Evolutionary conservation across 495 filamentous ascomycete genomes (phyloP), one percentile per base, ranked within the genome.

Genomic region (Paragyromitra xinjiangensis): DNA sequence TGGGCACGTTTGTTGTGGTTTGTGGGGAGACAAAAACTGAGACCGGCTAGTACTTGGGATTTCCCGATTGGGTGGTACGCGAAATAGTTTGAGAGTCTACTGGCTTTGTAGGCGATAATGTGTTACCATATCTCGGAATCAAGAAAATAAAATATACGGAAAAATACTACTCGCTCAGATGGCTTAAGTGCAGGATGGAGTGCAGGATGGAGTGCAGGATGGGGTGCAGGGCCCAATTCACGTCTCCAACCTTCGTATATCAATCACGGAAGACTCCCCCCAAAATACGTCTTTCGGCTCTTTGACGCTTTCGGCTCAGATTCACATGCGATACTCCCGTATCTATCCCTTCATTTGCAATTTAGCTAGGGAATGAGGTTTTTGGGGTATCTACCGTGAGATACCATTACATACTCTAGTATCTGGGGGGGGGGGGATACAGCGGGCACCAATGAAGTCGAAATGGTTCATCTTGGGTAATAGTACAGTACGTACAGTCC

Each of bases 141-240:
- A 62, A 67, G 51, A 50, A 59, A 67, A 58, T 56, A 58, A 67
- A 67, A 58, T 71, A 71, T 55, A 50, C 16, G 44, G 24, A 55
- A 71, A 45, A 56, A 53, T 39, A 0, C 34, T 55, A 48, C 50
- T 59, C 22, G 26, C 24, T 58, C 40, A 48, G 9, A 40, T 26
- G 7, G 16, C 24, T 53, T 1, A 26, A 50, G 56, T 61, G 12
- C 55, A 51, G 51, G 55, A 29, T 62, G 56, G 44, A 51, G 39
- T 45, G 55, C 67, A 69, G 40, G 12, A 34, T 69, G 53, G 53
- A 8, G 26, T 61, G 56, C 56, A 61, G 56, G 12, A 39, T 39
- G 56, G 56, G 39, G 61, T 44, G 61, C 61, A 42, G 61, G 39
- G 39, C 9, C 19, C 63, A n/a, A 62, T 62, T 62, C 12, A 40